Evolutionary conservation across 169 alveolate species (phyloP), one percentile per base, ranked within the genome.

Genomic region (Blepharisma undulans): DNA sequence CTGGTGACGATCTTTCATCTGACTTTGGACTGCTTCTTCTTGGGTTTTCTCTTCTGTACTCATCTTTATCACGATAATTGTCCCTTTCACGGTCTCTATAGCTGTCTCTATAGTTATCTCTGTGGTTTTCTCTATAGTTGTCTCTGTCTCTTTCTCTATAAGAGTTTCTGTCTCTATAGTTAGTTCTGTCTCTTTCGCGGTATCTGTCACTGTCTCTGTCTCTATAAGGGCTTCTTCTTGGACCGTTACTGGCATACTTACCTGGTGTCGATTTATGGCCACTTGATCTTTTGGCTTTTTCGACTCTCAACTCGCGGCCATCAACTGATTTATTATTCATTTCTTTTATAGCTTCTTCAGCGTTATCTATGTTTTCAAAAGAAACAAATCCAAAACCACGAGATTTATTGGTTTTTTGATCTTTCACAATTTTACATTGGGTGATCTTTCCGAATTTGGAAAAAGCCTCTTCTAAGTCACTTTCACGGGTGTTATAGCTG

Each of bases 341-440:
- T 29, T 27, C 91, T 30, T 86, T 36, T 66, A 29, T 60, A 22
- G 91, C 91, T 66, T 27, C n/a, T 32, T 86, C 91, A 6, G 91
- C 91, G 32, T 86, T 48, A 4, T 27, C 66, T 25, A 32, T 36
- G 22, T 8, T 61, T 72, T 86, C 84, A 33, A 86, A 86, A 10
- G 91, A 61, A 22, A 72, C 84, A 86, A 86, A 86, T 21, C 91
- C 91, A 32, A 86, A 86, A 27, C 91, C 91, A 61, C 91, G 61
- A 86, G 84, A 66, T 25, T 66, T 30, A 29, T 25, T 25, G 29
- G 84, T 66, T 22, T 22, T 71, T 19, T 30, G 91, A 72, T 86
- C 91, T 72, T 32, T 86, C n/a, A 86, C 72, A 18, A 86, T 72
- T 32, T 86, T 86, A 36, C 91, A 86, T 29, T 86, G 60, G n/a